phyloP scores from a whole-genome alignment of 2,329 filamentous ascomycete species.

The Coleophoma crateriformis region DNA sequence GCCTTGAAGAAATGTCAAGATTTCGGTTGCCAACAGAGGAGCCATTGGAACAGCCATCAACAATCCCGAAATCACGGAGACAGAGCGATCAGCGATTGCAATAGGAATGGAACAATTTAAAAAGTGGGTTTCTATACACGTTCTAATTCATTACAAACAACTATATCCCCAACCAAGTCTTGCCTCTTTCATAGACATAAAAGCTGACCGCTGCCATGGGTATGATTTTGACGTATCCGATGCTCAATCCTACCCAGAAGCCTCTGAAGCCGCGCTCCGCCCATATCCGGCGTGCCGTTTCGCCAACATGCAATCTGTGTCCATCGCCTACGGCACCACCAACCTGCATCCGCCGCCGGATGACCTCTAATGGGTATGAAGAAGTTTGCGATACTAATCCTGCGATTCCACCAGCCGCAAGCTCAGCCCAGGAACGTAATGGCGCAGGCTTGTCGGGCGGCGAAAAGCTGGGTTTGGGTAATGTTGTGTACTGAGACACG shows the following conservation, averaged over 20 bases:
- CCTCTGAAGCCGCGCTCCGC: conserved; percentile 71
- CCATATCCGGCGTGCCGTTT: conserved; percentile 73
- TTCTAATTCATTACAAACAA: no score
- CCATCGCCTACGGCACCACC: conserved; percentile 91
- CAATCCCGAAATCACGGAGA: no score
- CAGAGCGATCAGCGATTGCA: no score
- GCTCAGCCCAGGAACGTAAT: conserved; percentile 80
- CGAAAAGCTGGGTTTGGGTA: conserved; percentile 53
- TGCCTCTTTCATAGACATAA: conserved; percentile 60
- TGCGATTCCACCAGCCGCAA: conserved; percentile 77
- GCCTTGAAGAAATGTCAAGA: no score
- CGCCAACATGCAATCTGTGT: conserved; percentile 67
- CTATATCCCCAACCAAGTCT: conserved; percentile 61
- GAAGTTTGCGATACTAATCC: conserved; percentile 86
- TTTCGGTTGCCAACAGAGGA: no score
- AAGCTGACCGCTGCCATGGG: conserved; percentile 76
- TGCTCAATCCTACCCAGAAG: conserved; percentile 89
- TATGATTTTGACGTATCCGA: conserved; percentile 91
- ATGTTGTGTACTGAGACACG: conserved; percentile 68
- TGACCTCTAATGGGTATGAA: conserved; percentile 91
- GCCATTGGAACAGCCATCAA: no score
- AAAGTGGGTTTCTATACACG: no score
- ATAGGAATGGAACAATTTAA: no score
- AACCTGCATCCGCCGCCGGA: conserved; percentile 91
- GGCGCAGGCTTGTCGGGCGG: conserved; percentile 60